Evolutionary conservation across 2,329 filamentous ascomycete species (phyloP).

Genomic region (Diaporthe vaccinii): DNA sequence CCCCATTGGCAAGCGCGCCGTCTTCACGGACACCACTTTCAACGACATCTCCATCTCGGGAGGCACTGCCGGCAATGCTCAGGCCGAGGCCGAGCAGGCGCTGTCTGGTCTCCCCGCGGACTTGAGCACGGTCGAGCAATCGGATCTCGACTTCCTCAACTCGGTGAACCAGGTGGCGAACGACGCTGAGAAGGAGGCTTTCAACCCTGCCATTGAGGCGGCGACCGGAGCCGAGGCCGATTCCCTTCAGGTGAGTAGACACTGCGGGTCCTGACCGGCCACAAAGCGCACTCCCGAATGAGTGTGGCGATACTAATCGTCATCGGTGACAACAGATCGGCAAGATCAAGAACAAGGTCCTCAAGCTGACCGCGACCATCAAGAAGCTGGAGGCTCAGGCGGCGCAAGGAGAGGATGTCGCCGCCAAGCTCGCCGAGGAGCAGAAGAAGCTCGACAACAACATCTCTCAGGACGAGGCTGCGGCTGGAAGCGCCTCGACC

Average conservation of each 20-base stretch:
- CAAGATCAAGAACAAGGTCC: conserved; percentile 65
- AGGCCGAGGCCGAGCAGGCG: conserved; percentile 52
- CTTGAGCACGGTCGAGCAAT: conserved; percentile 53
- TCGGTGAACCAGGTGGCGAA: conserved; percentile 60
- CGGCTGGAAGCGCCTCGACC: conserved; percentile 55
- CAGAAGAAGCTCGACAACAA: conserved; percentile 61
- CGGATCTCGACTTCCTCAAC: conserved; percentile 57
- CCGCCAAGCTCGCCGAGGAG: conserved; percentile 55
- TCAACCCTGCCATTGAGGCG: conserved; percentile 61
- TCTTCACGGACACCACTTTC: conserved; percentile 50
- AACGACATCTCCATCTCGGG: conserved; percentile 53
- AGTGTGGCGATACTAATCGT: not conserved
- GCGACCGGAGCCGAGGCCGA: conserved; percentile 53
- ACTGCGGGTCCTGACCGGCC: not conserved
- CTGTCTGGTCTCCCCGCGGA: conserved; percentile 50
- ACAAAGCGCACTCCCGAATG: not conserved
- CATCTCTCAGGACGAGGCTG: conserved; percentile 55
- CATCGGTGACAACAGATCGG: conserved; percentile 48
- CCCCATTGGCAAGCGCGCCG: conserved; percentile 40
- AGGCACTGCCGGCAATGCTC: conserved; percentile 52
- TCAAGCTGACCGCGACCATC: conserved; percentile 61
- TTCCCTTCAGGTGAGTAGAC: conserved; percentile 54
- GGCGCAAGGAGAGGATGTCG: conserved; percentile 57
- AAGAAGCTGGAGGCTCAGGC: conserved; percentile 59
- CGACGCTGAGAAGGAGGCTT: conserved; percentile 58